Conservation (phyloP, 768 basidiomycete genomes). For the Suillus lakei region DNA sequence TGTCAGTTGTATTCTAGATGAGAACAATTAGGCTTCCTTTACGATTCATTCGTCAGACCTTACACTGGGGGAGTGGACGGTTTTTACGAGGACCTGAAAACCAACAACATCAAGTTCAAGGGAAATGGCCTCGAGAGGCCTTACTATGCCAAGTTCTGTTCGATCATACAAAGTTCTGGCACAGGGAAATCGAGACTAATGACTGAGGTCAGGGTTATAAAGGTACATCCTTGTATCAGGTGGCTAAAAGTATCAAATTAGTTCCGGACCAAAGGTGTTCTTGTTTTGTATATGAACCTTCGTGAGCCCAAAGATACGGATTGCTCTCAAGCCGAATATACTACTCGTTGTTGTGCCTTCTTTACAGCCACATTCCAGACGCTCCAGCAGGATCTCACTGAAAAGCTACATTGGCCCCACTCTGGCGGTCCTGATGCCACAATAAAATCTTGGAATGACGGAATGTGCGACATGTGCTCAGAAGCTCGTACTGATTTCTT, state of each 20-base stretch:
- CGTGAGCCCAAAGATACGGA: constrained; percentile 3
- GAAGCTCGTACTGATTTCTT: constrained; percentile 1
- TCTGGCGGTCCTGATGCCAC: too few species aligned
- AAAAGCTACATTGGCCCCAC: too few species aligned
- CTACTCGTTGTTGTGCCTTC: constrained; percentile 19
- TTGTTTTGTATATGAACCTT: constrained; percentile 24
- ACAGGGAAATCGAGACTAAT: too few species aligned
- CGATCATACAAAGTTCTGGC: too few species aligned
- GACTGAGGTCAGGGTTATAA: neutral
- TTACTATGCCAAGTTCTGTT: too few species aligned
- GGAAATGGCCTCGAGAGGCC: neutral
- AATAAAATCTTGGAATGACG: neutral
- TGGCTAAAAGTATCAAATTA: neutral
- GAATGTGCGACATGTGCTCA: neutral
- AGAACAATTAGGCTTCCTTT: neutral
- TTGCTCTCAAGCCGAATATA: too few species aligned
- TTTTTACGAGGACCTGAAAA: constrained; percentile 23
- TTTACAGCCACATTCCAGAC: constrained; percentile 20
- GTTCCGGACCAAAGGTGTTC: constrained; percentile 16
- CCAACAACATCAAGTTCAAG: constrained; percentile 11
- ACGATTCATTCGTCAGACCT: constrained; percentile 5
- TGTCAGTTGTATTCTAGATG: neutral
- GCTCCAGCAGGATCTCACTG: too few species aligned
- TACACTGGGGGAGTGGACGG: constrained; percentile 15
- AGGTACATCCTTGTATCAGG: neutral